phyloP scores from a whole-genome alignment of 345 rosid genomes.

The Balakata baccata region DNA sequence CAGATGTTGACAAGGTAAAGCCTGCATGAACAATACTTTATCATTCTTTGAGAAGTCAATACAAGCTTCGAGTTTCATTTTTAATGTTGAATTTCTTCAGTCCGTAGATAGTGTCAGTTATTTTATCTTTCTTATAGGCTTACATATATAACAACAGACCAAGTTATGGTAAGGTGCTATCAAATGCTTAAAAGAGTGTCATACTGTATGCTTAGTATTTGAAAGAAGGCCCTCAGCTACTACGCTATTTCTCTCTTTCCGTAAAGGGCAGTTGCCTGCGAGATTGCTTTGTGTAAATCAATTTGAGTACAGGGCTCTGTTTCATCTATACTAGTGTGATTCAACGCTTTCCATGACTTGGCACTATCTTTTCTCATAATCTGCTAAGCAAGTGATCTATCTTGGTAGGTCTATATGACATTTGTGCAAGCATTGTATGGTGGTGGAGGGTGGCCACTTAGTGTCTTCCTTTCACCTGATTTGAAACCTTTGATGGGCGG shows the following conservation, averaged over 20 bases:
- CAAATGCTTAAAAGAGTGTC: background rate
- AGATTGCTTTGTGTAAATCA: background rate
- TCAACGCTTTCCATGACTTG: background rate
- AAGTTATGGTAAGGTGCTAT: background rate
- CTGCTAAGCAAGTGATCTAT: background rate
- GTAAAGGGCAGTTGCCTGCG: background rate
- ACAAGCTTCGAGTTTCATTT: background rate
- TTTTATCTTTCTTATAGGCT: background rate
- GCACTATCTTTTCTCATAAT: background rate
- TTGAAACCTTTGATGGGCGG: constrained; percentile 95
- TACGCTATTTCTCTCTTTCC: background rate
- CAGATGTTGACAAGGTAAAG: constrained; percentile 90
- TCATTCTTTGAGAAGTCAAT: background rate
- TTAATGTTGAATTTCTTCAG: background rate
- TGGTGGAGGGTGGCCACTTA: constrained; percentile 95
- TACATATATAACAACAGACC: background rate
- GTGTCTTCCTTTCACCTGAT: constrained; percentile 90
- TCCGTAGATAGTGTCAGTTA: background rate
- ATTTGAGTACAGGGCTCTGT: background rate
- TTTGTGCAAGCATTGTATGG: constrained; percentile 84
- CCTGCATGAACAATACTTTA: background rate
- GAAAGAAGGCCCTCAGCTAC: background rate
- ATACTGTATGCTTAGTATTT: background rate
- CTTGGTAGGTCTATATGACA: constrained; percentile 83
- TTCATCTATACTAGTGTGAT: background rate